These are phyloP conservation scores for Globisporangium cystogenes DNA, from an alignment of 352 stramenopile genomes.

Conservation along the genomic window DNA sequence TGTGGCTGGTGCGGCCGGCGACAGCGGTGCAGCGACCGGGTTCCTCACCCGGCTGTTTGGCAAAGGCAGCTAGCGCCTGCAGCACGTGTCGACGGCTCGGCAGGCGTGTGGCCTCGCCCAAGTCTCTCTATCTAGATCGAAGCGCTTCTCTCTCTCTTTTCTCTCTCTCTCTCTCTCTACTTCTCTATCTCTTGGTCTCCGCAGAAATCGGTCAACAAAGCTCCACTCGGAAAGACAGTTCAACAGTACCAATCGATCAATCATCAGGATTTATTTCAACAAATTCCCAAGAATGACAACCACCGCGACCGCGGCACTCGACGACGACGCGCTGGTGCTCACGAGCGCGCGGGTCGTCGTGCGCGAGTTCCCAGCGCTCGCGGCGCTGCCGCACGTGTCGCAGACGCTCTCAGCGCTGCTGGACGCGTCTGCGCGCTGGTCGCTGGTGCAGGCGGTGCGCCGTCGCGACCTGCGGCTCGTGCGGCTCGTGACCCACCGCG, in stretches of 20 bases:
- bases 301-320: no score
- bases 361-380: slow-evolving; percentile 14
- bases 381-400: slow-evolving; percentile 24
- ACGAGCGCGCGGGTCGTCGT: slow-evolving; percentile 57
- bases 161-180: no score
- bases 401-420: slow-evolving; percentile 17
- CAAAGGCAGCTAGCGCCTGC: slow-evolving; percentile 15
- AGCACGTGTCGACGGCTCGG: background rate
- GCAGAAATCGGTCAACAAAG: no score
- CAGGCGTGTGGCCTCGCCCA: no score
- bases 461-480: slow-evolving; percentile 9
- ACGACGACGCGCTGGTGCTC: slow-evolving; percentile 5
- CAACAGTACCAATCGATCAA: no score
- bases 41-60: slow-evolving; percentile 56
- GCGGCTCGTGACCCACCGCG: background rate
- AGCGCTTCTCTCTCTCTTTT: no score
- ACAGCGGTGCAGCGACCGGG: slow-evolving; percentile 19
- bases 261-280: no score
- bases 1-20: background rate
- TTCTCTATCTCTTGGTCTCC: no score
- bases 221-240: no score
- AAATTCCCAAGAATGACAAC: no score
- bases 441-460: slow-evolving; percentile 3
- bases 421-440: slow-evolving; percentile 21
- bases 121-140: no score